These are phyloP conservation scores for Apiospora aurea DNA, from an alignment of 2,329 filamentous ascomycete species.

Conservation along the genomic window DNA sequence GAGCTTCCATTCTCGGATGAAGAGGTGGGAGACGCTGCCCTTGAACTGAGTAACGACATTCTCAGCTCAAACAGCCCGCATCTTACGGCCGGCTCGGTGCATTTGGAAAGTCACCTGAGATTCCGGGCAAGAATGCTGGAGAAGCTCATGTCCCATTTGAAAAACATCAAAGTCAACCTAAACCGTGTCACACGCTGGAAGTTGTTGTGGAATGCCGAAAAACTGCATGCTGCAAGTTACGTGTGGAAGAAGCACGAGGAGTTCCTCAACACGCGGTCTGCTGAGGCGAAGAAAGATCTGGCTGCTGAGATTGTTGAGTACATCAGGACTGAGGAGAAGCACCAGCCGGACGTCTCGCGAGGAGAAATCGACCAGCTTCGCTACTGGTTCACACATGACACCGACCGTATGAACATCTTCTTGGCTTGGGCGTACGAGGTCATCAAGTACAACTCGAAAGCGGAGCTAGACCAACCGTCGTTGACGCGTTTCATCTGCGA, in stretches of 20 bases:
- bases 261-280: constrained; percentile 65
- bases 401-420: constrained; percentile 75
- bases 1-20: constrained; percentile 70
- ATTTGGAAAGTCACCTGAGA: constrained; percentile 81
- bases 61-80: constrained; percentile 78
- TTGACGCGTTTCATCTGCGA: constrained; percentile 69
- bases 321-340: constrained; percentile 79
- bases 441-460: constrained; percentile 75
- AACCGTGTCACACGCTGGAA: constrained; percentile 76
- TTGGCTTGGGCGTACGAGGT: constrained; percentile 81
- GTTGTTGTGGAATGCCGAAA: constrained; percentile 89
- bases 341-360: constrained; percentile 65
- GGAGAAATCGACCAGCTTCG: constrained; percentile 81
- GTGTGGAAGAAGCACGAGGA: constrained; percentile 84
- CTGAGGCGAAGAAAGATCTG: constrained; percentile 71
- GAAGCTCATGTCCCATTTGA: constrained; percentile 76
- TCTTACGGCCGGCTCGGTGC: constrained; percentile 75
- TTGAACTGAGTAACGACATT: constrained; percentile 82
- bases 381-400: constrained; percentile 85
- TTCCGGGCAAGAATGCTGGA: constrained; percentile 76
- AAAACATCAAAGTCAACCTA: constrained; percentile 69
- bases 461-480: constrained; percentile 61
- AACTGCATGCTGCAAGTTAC: constrained; percentile 78
- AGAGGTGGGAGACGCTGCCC: constrained; percentile 78
- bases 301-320: constrained; percentile 77